phyloP scores from a whole-genome alignment of 805 yeast species.

The Starmera dryadoides region DNA sequence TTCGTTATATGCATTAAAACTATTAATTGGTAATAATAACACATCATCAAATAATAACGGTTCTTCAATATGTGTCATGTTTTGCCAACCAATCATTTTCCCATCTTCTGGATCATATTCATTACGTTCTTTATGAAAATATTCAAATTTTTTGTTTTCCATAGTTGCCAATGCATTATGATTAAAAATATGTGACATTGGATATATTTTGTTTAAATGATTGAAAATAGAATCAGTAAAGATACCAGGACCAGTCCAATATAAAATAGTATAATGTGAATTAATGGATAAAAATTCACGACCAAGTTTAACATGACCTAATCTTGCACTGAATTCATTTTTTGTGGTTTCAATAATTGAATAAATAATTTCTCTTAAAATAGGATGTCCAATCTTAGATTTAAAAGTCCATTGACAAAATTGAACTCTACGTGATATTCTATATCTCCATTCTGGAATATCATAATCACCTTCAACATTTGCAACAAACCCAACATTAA shows the following conservation, averaged over 20 bases:
- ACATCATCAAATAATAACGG: conserved; percentile 57
- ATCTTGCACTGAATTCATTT: conserved; percentile 26
- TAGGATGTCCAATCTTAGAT: conserved; percentile 53
- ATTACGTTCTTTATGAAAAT: conserved; percentile 7
- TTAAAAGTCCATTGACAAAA: conserved; percentile 53
- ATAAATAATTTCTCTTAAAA: conserved; percentile 46
- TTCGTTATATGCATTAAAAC: conserved; percentile 53
- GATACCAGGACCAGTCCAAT: conserved; percentile 44
- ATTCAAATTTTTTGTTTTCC: conserved; percentile 23
- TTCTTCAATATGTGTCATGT: conserved; percentile 43
- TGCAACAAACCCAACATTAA: conserved; percentile 43
- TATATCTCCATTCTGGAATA: conserved; percentile 43
- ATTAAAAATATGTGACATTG: neutral
- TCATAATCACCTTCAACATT: conserved; percentile 44
- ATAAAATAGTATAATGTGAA: conserved; percentile 20
- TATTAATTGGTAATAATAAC: conserved; percentile 56
- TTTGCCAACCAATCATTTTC: conserved; percentile 43
- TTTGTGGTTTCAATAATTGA: conserved; percentile 43
- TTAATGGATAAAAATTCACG: conserved; percentile 27
- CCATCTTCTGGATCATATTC: neutral
- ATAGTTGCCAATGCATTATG: neutral
- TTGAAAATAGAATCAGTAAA: conserved; percentile 39
- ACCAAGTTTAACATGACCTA: conserved; percentile 16
- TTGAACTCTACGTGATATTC: conserved; percentile 43
- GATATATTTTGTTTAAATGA: conserved; percentile 26